phyloP scores from a whole-genome alignment of 768 basidiomycete species.

The Tephrocybe sp. region DNA sequence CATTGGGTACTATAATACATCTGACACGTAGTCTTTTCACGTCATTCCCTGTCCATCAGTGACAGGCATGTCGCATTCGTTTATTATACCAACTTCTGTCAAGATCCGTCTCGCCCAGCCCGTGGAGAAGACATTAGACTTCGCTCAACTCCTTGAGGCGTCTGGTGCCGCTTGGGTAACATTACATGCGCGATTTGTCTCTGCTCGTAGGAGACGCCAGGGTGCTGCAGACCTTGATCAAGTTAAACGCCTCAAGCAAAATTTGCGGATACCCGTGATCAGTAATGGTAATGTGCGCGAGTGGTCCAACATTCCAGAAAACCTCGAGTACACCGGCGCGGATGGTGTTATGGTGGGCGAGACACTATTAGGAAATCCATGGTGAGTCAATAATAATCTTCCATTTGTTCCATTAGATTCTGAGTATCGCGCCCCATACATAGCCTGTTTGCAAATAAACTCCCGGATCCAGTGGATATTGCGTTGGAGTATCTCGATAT shows the following conservation, averaged over 20 bases:
- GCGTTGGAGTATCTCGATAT: slow-evolving; percentile 68
- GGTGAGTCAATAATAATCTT: slow-evolving; percentile 34
- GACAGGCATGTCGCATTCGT: slow-evolving; percentile 58
- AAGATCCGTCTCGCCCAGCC: slow-evolving; percentile 65
- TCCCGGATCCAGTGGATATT: slow-evolving; percentile 64
- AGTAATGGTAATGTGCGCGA: slow-evolving; percentile 78
- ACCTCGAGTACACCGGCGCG: slow-evolving; percentile 55
- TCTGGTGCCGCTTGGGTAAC: slow-evolving; percentile 70
- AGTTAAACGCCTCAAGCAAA: slow-evolving; percentile 53
- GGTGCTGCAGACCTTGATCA: slow-evolving; percentile 67
- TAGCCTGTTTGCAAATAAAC: slow-evolving; percentile 54
- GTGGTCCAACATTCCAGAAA: slow-evolving; percentile 53
- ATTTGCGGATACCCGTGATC: slow-evolving; percentile 54
- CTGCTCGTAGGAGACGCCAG: slow-evolving; percentile 64
- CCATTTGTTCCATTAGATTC: neutral
- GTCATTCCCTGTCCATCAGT: no score
- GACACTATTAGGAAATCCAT: slow-evolving; percentile 70
- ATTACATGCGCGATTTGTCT: slow-evolving; percentile 72
- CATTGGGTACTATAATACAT: neutral
- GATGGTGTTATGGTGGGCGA: slow-evolving; percentile 84
- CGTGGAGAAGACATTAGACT: slow-evolving; percentile 46
- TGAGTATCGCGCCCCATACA: slow-evolving; percentile 1
- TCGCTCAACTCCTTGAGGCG: slow-evolving; percentile 58
- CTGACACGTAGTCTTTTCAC: neutral
- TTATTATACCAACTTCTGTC: slow-evolving; percentile 61